A percentile compares a stretch with the other conserved stretches of the same genome.
These are phyloP conservation scores for Monosporozyma yasuniensis DNA, from an alignment of 805 yeast genomes.

Conservation along the genomic window DNA sequence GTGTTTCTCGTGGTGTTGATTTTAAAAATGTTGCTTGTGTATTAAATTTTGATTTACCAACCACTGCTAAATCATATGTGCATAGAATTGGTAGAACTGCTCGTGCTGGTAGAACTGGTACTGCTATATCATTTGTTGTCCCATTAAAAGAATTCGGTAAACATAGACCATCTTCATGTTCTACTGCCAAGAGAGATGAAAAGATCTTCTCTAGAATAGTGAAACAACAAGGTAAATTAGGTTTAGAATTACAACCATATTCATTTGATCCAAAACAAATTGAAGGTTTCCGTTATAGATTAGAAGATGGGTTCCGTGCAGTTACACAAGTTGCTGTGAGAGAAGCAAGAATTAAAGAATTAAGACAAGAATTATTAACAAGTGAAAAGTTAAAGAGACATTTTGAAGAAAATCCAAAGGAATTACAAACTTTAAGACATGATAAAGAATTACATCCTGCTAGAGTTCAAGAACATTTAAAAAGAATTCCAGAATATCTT, in stretches of 20 bases:
- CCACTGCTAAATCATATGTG: conserved; percentile 77
- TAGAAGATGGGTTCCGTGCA: conserved; percentile 94
- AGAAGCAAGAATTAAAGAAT: conserved; percentile 86
- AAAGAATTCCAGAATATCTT: conserved; percentile 85
- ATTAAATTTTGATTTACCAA: conserved; percentile 86
- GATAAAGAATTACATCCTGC: conserved; percentile 82
- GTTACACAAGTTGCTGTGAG: conserved; percentile 83
- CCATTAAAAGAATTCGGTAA: conserved; percentile 77
- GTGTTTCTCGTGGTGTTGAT: conserved; percentile 95
- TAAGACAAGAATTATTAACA: conserved; percentile 75
- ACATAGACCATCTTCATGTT: conserved; percentile 69
- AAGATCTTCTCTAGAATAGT: conserved; percentile 69
- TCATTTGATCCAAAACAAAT: conserved; percentile 86
- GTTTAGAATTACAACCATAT: conserved; percentile 74
- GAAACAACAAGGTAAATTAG: conserved; percentile 64
- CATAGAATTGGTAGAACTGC: conserved; percentile 98
- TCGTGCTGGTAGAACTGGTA: conserved; percentile 92
- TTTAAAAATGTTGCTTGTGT: conserved; percentile 95
- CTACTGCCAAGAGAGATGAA: conserved; percentile 74
- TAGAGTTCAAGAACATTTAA: conserved; percentile 75
- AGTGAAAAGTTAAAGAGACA: conserved; percentile 88
- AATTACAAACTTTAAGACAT: conserved; percentile 78
- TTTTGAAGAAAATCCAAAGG: conserved; percentile 96
- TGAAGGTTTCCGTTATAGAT: conserved; percentile 91
- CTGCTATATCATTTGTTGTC: conserved; percentile 87